Evolutionary conservation across 805 yeast genomes (phyloP).

Genomic region (Sugiyamaella lignohabitans): DNA sequence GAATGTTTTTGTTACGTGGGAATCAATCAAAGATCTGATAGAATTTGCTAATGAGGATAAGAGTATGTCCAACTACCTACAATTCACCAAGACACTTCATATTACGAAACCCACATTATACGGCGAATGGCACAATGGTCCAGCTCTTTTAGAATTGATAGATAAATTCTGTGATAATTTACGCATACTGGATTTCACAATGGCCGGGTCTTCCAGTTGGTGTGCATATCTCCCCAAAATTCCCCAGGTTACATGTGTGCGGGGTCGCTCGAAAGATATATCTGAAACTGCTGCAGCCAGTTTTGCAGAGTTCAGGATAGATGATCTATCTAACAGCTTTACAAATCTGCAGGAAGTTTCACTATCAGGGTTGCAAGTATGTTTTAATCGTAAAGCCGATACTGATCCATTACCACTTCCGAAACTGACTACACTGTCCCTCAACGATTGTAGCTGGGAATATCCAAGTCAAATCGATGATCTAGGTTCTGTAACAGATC

Average conservation of each 20-base stretch:
- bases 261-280: not conserved
- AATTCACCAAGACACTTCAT: not conserved
- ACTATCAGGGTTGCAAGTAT: not conserved
- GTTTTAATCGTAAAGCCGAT: slow-evolving; percentile 3
- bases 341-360: not conserved
- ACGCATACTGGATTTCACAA: not conserved
- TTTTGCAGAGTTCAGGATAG: not conserved
- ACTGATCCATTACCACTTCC: not conserved
- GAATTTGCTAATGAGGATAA: not conserved
- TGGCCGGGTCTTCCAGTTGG: slow-evolving; percentile 10
- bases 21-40: not conserved
- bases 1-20: slow-evolving; percentile 3
- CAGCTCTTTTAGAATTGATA: not conserved
- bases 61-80: not conserved
- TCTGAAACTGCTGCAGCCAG: not conserved
- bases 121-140: not conserved
- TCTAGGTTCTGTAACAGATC: not conserved
- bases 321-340: not conserved
- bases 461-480: slow-evolving; percentile 8
- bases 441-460: slow-evolving; percentile 7
- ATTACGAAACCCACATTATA: not conserved
- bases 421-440: not conserved
- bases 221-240: slow-evolving; percentile 3
- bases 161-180: not conserved
- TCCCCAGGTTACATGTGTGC: not conserved